These are phyloP conservation scores for Suillus sp. DNA, from an alignment of 768 basidiomycete genomes.

Conservation along the genomic window DNA sequence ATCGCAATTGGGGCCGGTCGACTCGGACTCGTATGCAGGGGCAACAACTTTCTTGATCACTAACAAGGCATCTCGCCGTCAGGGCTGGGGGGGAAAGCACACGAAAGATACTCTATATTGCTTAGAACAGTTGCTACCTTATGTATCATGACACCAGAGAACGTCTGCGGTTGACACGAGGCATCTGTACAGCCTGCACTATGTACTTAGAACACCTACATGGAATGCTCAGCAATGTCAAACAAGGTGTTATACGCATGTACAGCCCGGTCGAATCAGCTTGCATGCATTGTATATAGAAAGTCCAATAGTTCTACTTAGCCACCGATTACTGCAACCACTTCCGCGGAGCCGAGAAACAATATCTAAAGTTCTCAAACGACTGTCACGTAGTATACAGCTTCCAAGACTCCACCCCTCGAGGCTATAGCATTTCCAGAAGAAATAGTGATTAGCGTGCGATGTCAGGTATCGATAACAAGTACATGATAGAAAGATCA, in stretches of 20 bases:
- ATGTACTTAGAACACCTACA: background rate
- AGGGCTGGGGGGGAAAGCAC: background rate
- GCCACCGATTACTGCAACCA: background rate
- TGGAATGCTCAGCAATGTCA: background rate
- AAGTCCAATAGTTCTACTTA: background rate
- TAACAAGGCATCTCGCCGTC: background rate
- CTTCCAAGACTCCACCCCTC: background rate
- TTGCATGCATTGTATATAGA: background rate
- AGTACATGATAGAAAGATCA: slow-evolving; percentile 9
- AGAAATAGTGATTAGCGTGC: slow-evolving; percentile 7
- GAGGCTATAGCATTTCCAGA: background rate
- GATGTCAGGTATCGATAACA: slow-evolving; percentile 6
- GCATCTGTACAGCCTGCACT: background rate
- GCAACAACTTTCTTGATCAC: slow-evolving; percentile 21
- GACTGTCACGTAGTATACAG: background rate
- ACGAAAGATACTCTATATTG: background rate
- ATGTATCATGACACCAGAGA: background rate
- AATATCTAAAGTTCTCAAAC: background rate
- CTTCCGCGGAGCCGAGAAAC: background rate
- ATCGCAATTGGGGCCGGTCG: slow-evolving; percentile 26
- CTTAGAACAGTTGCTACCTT: background rate
- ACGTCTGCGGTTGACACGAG: background rate
- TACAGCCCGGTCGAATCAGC: background rate
- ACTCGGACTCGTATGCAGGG: slow-evolving; percentile 20
- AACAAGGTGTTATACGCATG: background rate